A percentile compares a stretch with the other conserved stretches of the same genome.
phyloP scores from a whole-genome alignment of 768 basidiomycete genomes.

The Boletus rubroflammeus region DNA sequence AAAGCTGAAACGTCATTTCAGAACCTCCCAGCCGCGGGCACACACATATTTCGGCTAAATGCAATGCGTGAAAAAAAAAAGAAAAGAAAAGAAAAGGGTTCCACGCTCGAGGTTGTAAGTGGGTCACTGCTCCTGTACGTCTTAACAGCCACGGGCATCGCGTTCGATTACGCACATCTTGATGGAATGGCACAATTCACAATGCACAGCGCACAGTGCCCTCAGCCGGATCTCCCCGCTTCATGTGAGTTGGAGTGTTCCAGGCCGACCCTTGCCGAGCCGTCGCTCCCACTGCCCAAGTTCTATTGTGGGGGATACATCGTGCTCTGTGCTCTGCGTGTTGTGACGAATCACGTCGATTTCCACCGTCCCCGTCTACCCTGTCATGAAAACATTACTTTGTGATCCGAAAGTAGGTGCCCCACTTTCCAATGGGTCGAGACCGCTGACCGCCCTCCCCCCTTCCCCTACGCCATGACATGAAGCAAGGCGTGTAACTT shows the following conservation, averaged over 20 bases:
- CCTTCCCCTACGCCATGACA: background rate
- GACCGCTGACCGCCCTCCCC: background rate
- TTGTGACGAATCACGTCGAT: background rate
- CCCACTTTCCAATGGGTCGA: conserved; percentile 15
- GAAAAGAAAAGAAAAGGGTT: background rate
- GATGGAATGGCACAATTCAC: background rate
- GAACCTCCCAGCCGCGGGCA: background rate
- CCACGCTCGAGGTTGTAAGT: background rate
- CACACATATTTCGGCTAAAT: background rate
- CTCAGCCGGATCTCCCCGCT: background rate
- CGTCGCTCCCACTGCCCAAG: background rate
- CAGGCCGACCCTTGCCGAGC: background rate
- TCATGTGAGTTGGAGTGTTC: background rate
- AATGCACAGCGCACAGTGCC: background rate
- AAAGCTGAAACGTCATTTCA: background rate
- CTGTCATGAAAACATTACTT: background rate
- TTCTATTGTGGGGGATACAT: background rate
- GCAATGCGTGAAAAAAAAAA: background rate
- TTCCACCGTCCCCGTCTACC: background rate
- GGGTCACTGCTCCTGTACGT: background rate
- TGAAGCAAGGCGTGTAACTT: conserved; percentile 5
- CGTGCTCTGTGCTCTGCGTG: background rate
- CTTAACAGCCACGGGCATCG: background rate
- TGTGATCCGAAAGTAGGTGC: conserved; percentile 6
- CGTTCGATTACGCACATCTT: background rate